Base-by-base conservation (phyloP, 2,329 filamentous ascomycete species). In the Aspergillus proliferans region DNA sequence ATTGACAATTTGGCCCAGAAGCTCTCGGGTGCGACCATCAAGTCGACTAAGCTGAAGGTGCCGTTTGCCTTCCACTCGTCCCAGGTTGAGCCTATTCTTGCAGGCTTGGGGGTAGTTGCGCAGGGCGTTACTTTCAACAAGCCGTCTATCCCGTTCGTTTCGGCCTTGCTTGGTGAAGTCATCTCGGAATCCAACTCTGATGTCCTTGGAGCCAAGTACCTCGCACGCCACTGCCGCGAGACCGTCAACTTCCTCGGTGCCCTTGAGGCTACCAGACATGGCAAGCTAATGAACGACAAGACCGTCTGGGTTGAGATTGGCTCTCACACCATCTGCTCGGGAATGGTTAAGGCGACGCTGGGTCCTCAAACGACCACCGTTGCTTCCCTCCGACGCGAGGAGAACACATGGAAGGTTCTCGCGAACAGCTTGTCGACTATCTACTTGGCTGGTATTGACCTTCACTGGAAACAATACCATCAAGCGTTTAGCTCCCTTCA, bases 221-320 rank as follows among this genome's bases (percentile, higher is more conserved):
- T 76, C 30, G 64, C 62, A 19, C 60, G 65, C 9, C 68, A 72
- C 49, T 71, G 68, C 46, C 66, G 76, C 15, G 69, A 72, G 53
- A 64, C 71, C 2, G 76, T 78, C 40, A 70, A 75, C 54, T 76
- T 77, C 57, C 58, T 72, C 4, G 66, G 62, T 43, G 74, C 68
- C 15, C 51, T 77, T 3, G 64, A 71, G 34, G 64, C 69, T 7
- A 72, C 67, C 4, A 59, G 65, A 30, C 63, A 65, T 6, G 50
- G 55, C 4, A 60, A 57, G 54, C 66, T 79, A 21, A 83, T 87
- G 51, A 79, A 85, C 53, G 82, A 84, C 57, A 83, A 84, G 72
- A 86, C 84, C 14, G 75, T 85, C 28, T 88, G 83, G 81, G 73
- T 89, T 51, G 86, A 89, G 78, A 58, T 79, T 49, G 76, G 76